phyloP scores from a whole-genome alignment of 2,329 filamentous ascomycete genomes.

The Curvularia eragrostidis region DNA sequence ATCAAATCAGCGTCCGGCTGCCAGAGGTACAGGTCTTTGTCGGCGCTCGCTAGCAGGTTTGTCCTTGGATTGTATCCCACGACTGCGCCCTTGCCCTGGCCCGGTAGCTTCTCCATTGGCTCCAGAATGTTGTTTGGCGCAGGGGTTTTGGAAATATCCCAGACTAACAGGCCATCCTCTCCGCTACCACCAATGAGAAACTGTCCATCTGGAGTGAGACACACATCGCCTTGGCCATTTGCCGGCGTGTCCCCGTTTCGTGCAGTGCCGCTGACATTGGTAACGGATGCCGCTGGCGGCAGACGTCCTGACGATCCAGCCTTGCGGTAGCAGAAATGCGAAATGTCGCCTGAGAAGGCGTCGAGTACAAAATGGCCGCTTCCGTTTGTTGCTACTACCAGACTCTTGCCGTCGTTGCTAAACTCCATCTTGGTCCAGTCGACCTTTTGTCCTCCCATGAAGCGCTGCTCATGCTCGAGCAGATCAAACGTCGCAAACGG shows the following conservation, averaged over 20 bases:
- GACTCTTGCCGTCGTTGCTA: slow-evolving; percentile 89
- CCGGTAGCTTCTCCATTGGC: slow-evolving; percentile 69
- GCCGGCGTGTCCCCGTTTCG: slow-evolving; percentile 34
- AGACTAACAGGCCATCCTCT: slow-evolving; percentile 76
- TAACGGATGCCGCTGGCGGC: slow-evolving; percentile 53
- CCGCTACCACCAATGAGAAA: slow-evolving; percentile 84
- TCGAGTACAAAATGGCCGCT: slow-evolving; percentile 91
- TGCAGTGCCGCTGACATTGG: slow-evolving; percentile 62
- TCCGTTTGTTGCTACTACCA: slow-evolving; percentile 84
- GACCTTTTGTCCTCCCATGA: slow-evolving; percentile 54
- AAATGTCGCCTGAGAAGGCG: slow-evolving; percentile 82
- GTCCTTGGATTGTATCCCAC: slow-evolving; percentile 89
- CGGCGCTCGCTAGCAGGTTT: slow-evolving; percentile 89
- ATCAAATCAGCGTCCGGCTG: slow-evolving; percentile 55
- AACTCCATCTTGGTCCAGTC: slow-evolving; percentile 95
- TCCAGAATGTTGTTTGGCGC: slow-evolving; percentile 65
- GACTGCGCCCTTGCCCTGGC: slow-evolving; percentile 69
- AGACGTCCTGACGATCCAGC: slow-evolving; percentile 54
- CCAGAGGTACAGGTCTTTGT: slow-evolving; percentile 71
- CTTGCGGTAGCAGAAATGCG: slow-evolving; percentile 70
- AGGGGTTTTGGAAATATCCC: slow-evolving; percentile 71
- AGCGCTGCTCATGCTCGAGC: slow-evolving; percentile 64
- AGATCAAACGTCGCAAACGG: slow-evolving; percentile 90
- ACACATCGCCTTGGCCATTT: slow-evolving; percentile 74
- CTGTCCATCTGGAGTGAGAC: slow-evolving; percentile 87